Base-by-base conservation (phyloP, 441 rosid genomes). In the Mallotus repandus region DNA sequence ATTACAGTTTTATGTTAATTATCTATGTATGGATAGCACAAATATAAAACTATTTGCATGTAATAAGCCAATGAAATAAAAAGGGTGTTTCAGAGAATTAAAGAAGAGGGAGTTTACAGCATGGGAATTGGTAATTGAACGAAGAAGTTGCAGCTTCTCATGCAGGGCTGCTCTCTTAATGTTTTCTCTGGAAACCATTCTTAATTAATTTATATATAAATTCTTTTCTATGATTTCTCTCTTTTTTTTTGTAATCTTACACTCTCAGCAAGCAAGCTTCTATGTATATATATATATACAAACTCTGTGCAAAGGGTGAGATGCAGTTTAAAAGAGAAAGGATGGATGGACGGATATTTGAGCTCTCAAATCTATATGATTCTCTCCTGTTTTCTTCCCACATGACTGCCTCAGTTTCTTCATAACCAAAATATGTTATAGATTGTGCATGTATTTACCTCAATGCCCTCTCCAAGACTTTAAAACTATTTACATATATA, bases 361-460 rank as follows among this genome's bases (percentile, higher is more conserved):
- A 79, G 81, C 78, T 78, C 81, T 78, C 74, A 81, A 79, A 71
- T 76, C 80, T 56, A 68, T 57, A 78, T 73, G 79, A 84, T 60
- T 84, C 76, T 80, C 61, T 74, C 73, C 74, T 35, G 48, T 75
- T 79, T 69, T 66, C 72, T 74, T 76, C 74, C 71, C 84, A 81
- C 87, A 83, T 82, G 89, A 81, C 78, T 77, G 58, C 77, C 81
- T 80, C 84, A 79, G 79, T 80, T 83, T 77, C 85, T 84, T 82
- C 84, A 76, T 87, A 13, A 79, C 53, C 71, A 72, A 50, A 74
- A 58, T 75, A 78, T 58, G 74, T 71, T 64, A 69, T 63, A 74
- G 48, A 52, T 55, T 74, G 19, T 35, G 35, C 19, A 16, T 57
- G 68, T 57, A 61, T 65, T 87, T 83, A 79, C 88, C 63, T 69